Percentiles rank a stretch among this genome's conserved stretches.
These are phyloP conservation scores for Coemansia sp. DNA, from an alignment of 192 early-diverging fungal species.

Conservation along the genomic window DNA sequence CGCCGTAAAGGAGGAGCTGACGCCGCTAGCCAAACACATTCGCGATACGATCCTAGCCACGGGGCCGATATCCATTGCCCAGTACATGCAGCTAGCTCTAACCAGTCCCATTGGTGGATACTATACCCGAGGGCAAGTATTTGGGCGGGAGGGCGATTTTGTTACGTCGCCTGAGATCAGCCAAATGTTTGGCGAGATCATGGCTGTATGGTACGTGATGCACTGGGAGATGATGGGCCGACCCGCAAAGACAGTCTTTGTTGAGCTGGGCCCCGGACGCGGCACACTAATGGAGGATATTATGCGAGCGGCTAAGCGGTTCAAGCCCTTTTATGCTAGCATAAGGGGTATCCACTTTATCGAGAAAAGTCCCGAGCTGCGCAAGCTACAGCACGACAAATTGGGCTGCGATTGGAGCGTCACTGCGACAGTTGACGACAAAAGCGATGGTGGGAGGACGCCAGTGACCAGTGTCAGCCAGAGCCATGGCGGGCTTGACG, in stretches of 20 bases:
- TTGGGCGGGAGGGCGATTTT: constrained; percentile 91
- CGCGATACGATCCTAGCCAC: constrained; percentile 55
- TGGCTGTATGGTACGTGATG: constrained; percentile 86
- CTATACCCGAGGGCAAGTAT: constrained; percentile 88
- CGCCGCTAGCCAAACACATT: constrained; percentile 60
- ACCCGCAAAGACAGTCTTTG: constrained; percentile 58
- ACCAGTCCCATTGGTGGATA: constrained; percentile 89
- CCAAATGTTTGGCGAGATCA: constrained; percentile 96
- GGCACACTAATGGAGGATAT: constrained; percentile 95
- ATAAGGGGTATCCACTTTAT: constrained; percentile 75
- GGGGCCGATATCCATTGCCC: constrained; percentile 73
- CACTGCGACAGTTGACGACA: constrained; percentile 10
- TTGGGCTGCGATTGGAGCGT: constrained; percentile 38
- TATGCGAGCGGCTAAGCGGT: constrained; percentile 70
- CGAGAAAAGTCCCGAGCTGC: constrained; percentile 78
- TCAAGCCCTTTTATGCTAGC: constrained; percentile 62
- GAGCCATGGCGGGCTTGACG: constrained; percentile 17
- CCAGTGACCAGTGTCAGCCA: neutral
- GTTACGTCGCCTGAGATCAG: constrained; percentile 95
- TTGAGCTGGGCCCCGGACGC: constrained; percentile 89
- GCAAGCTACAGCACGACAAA: constrained; percentile 60
- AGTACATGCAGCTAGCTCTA: constrained; percentile 87
- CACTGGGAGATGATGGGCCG: constrained; percentile 72
- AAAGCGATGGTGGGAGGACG: neutral
- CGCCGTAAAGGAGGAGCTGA: constrained; percentile 53